A percentile compares a stretch with the other conserved stretches of the same genome.
Evolutionary conservation across 306 rosid genomes (phyloP).

Genomic region (Glycyrrhiza uralensis): DNA sequence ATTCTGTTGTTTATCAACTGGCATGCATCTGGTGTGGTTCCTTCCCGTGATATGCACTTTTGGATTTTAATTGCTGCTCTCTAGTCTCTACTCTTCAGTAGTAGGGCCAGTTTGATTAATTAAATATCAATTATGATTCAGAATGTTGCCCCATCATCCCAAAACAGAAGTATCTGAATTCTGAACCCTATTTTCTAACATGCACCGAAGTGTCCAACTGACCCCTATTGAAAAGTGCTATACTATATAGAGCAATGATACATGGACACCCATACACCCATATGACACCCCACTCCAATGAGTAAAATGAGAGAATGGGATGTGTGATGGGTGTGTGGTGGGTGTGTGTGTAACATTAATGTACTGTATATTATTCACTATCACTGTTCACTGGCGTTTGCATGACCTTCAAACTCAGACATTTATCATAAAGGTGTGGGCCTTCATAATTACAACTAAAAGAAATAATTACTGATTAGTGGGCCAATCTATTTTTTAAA

Average conservation of each 20-base stretch:
- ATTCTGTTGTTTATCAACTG: conserved; percentile 24
- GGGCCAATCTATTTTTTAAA: conserved; percentile 29
- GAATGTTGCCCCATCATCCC: conserved; percentile 22
- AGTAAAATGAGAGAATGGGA: no score
- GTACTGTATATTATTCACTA: not conserved
- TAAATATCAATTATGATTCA: not conserved
- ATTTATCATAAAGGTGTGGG: conserved; percentile 33
- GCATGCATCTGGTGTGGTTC: not conserved
- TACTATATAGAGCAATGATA: no score
- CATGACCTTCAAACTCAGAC: conserved; percentile 15
- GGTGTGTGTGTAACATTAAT: no score
- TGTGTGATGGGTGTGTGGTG: no score
- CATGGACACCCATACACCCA: no score
- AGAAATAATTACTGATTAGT: conserved; percentile 29
- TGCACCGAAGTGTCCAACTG: not conserved
- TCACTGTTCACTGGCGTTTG: not conserved
- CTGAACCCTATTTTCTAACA: conserved; percentile 7
- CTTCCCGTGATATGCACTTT: conserved; percentile 17
- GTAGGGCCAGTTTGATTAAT: conserved; percentile 9
- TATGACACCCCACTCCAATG: no score
- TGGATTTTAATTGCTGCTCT: not conserved
- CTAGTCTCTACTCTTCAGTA: not conserved
- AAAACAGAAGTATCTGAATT: not conserved
- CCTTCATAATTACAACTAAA: conserved; percentile 28
- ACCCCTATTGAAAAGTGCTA: not conserved